Evolutionary conservation across 306 rosid genomes (phyloP), one percentile per base, ranked within the genome.

Genomic region (Comarum palustre): DNA sequence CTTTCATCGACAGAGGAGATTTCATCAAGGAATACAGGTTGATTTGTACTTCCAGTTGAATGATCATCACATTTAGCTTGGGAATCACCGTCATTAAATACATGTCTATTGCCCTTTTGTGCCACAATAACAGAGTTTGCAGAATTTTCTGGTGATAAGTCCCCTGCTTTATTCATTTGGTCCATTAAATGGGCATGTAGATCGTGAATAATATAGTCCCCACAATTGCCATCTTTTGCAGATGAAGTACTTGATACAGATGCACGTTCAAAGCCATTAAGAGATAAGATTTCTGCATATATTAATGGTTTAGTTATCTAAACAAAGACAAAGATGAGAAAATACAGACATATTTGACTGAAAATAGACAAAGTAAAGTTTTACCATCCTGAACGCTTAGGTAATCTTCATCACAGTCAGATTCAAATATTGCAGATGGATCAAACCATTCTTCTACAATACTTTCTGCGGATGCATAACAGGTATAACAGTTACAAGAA

Each of bases 391-490:
- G 87, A 81, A 90, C 86, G 82, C 99, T 95, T 50, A 75, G 93
- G 80, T 77, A 91, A 59, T 95, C 99, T 60, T 95, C 99, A 41
- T 95, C 99, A 27, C 96, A 84, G 69, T 94, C 99, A 1, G 97
- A 95, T 67, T 91, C 99, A 38, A 95, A 86, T 64, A 58, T 58
- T 15, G 88, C 81, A 73, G 50, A 68, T 15, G 99, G 79, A 86
- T 95, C 99, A 81, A 87, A 95, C 97, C 97, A 95, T 41, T 89
- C 77, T 46, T 94, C 97, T 7, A 86, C 97, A 62, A 25, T 75
- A 69, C 82, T 77, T 80, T 84, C 97, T 80, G 86, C 70, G 50
- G 46, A n/a, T 65, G 52, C 73, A 52, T 72, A 82, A 65, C 24
- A 75, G 76, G 73, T 71, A 45, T 32, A 52, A 68, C 46, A 65